Percentiles rank a stretch among this genome's conserved stretches.
phyloP scores from a whole-genome alignment of 306 rosid genomes.

The Benincasa hispida region DNA sequence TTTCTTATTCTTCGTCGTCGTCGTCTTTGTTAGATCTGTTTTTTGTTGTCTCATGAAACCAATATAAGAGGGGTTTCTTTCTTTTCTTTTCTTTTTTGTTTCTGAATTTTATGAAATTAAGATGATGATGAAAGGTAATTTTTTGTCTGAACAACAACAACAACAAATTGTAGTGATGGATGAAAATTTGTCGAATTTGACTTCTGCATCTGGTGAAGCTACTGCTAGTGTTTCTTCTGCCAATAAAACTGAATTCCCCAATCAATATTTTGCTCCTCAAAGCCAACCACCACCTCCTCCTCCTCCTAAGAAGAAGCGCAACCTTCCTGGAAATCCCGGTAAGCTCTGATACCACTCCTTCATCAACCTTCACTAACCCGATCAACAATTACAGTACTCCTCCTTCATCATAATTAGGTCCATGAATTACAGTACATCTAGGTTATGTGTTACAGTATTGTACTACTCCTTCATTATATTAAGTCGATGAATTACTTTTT shows the following conservation, averaged over 20 bases:
- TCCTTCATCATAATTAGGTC: no score
- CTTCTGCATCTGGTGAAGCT: slow-evolving; percentile 74
- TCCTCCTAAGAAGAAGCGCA: slow-evolving; percentile 57
- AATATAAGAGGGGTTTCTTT: neutral
- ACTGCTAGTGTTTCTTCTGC: slow-evolving; percentile 75
- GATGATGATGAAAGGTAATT: slow-evolving; percentile 1
- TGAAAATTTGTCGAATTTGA: slow-evolving; percentile 81
- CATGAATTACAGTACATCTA: no score
- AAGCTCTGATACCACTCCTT: neutral
- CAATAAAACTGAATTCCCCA: neutral
- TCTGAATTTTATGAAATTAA: neutral
- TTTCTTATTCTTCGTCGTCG: neutral
- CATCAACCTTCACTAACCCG: no score
- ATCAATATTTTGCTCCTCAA: neutral
- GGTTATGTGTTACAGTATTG: neutral
- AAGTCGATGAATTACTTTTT: no score
- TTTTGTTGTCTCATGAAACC: slow-evolving; percentile 1
- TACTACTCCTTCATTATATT: no score
- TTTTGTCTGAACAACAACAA: slow-evolving; percentile 4
- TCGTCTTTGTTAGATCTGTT: neutral
- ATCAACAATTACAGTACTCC: no score
- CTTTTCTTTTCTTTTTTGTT: neutral
- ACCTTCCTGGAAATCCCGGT: slow-evolving; percentile 99
- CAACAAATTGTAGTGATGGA: slow-evolving; percentile 34
- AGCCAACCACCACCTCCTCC: slow-evolving; percentile 12